A percentile compares a stretch with the other conserved stretches of the same genome.
These are phyloP conservation scores for Pseudogymnoascus sp. DNA, from an alignment of 2,329 filamentous ascomycete species.

Conservation along the genomic window DNA sequence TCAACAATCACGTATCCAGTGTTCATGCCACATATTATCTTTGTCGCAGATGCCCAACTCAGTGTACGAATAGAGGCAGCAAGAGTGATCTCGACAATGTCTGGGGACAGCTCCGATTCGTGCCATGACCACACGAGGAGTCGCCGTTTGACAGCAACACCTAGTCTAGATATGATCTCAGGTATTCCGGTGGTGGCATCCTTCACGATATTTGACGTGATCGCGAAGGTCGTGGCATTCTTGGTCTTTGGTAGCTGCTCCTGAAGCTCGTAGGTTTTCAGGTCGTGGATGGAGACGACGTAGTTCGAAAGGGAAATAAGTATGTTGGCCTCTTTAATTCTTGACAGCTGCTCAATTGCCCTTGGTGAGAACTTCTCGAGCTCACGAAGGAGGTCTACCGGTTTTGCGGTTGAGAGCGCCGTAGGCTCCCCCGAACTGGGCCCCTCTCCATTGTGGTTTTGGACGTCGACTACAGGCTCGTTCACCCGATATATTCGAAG, in stretches of 20 bases:
- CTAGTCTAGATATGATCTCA: slow-evolving; percentile 83
- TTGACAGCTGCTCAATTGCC: slow-evolving; percentile 85
- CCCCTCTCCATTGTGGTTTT: slow-evolving; percentile 32
- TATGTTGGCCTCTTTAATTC: slow-evolving; percentile 90
- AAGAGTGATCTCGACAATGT: slow-evolving; percentile 69
- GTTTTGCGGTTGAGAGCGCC: slow-evolving; percentile 34
- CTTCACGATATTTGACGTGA: slow-evolving; percentile 92
- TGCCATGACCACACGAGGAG: slow-evolving; percentile 93
- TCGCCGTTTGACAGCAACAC: slow-evolving; percentile 86
- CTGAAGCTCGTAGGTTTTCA: slow-evolving; percentile 73
- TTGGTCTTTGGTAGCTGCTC: slow-evolving; percentile 75
- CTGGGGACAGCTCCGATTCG: slow-evolving; percentile 74
- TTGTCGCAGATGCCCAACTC: slow-evolving; percentile 84
- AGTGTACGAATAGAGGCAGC: slow-evolving; percentile 79
- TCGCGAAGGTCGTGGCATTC: slow-evolving; percentile 82
- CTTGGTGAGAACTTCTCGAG: slow-evolving; percentile 89
- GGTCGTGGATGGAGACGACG: slow-evolving; percentile 81
- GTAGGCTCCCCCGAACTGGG: slow-evolving; percentile 21
- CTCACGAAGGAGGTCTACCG: slow-evolving; percentile 81
- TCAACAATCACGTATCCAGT: slow-evolving; percentile 87
- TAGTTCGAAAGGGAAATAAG: slow-evolving; percentile 87
- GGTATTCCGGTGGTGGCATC: slow-evolving; percentile 81
- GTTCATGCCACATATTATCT: slow-evolving; percentile 82
- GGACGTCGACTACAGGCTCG: slow-evolving; percentile 43
- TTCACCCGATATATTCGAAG: slow-evolving; percentile 90